Conservation (phyloP, 352 stramenopile genomes). For the Globisporangium heterothallicum region DNA sequence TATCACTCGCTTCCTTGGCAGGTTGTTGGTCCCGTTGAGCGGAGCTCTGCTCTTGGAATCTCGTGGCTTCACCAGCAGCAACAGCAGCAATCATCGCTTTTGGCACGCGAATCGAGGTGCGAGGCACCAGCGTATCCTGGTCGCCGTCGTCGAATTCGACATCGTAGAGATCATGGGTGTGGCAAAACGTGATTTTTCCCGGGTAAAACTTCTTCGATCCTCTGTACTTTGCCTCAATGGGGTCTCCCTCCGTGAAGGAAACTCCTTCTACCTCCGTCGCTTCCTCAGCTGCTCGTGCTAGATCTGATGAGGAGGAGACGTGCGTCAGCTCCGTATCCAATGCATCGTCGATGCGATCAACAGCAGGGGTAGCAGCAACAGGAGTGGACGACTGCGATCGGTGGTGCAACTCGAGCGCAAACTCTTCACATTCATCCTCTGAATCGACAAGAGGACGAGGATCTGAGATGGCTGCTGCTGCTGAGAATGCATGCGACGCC, state of each 20-base stretch:
- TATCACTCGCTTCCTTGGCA: too few relatives aligned
- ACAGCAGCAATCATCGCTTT: neutral
- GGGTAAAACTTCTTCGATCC: neutral
- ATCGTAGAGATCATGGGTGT: constrained; percentile 3
- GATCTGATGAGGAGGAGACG: neutral
- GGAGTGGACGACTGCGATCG: too few relatives aligned
- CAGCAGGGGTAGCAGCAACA: neutral
- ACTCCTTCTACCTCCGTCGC: too few relatives aligned
- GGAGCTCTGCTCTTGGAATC: too few relatives aligned
- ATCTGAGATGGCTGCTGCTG: neutral
- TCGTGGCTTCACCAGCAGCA: neutral
- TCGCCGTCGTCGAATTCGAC: constrained; percentile 3
- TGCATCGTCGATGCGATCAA: neutral
- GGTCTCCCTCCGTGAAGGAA: neutral
- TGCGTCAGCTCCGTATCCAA: neutral
- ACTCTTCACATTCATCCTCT: neutral
- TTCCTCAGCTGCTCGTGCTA: neutral
- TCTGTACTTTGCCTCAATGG: constrained; percentile 10
- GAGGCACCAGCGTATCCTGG: constrained; percentile 5
- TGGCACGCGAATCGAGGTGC: neutral
- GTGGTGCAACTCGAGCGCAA: too few relatives aligned
- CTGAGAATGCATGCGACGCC: neutral
- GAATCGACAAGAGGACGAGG: neutral
- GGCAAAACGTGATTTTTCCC: constrained; percentile 2
- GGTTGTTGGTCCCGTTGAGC: too few relatives aligned